phyloP scores from a whole-genome alignment of 2,329 filamentous ascomycete species.

The Ophiostoma angusticollis region DNA sequence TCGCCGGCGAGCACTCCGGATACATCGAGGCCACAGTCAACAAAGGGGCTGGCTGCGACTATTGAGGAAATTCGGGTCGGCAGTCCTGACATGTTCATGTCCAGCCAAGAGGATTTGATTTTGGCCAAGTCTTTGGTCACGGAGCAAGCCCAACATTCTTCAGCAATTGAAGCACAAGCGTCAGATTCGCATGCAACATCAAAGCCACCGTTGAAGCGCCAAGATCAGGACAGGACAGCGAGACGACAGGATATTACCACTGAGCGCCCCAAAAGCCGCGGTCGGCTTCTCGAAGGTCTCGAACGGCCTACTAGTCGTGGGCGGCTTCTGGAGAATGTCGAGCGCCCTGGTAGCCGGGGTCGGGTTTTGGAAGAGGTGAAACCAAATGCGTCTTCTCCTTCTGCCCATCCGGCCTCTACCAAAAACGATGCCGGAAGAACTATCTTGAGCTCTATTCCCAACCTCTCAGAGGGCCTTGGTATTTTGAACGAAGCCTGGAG shows the following conservation, averaged over 20 bases:
- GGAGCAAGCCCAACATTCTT: too few relatives aligned
- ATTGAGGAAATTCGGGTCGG: conserved; percentile 12
- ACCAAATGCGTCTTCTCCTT: too few relatives aligned
- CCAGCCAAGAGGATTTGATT: not conserved
- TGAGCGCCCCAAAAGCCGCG: conserved; percentile 7
- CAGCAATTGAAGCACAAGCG: too few relatives aligned
- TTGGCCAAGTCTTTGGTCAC: not conserved
- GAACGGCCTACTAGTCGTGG: conserved; percentile 5
- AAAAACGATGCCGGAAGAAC: not conserved
- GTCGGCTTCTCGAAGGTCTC: not conserved
- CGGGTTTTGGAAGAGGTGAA: not conserved
- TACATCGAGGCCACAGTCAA: conserved; percentile 30
- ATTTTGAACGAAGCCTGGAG: conserved; percentile 17
- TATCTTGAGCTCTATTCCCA: not conserved
- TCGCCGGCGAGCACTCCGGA: conserved; percentile 28
- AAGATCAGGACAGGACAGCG: not conserved
- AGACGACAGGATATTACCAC: not conserved
- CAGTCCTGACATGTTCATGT: not conserved
- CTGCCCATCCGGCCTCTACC: too few relatives aligned
- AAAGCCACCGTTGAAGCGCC: too few relatives aligned
- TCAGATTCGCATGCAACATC: too few relatives aligned
- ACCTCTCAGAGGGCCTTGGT: conserved; percentile 4
- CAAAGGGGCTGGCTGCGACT: conserved; percentile 20
- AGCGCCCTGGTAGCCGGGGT: conserved; percentile 4
- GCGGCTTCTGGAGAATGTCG: conserved; percentile 3